Base-by-base conservation (phyloP, 75 land plant species). In the Selaginella moellendorffii region DNA sequence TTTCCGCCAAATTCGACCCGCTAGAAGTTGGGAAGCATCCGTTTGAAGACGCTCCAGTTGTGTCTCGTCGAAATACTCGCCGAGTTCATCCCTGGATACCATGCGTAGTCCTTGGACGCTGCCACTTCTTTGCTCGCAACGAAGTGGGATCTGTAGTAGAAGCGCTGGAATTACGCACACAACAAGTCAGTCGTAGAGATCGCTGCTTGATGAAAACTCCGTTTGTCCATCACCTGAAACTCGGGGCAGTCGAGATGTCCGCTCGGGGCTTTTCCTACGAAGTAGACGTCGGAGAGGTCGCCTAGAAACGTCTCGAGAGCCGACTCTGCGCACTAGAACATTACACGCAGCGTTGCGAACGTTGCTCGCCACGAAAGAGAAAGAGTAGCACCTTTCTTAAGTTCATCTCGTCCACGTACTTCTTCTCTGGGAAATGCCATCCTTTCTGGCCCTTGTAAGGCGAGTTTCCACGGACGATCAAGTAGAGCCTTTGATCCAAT, bases 381-480 rank as follows among this genome's bases (percentile, higher is more conserved):
- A n/a, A n/a, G n/a, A n/a, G n/a, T n/a, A n/a, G 17, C 19, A 89
- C 96, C 90, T 74, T 51, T 31, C 97, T 81, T 74, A 90, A 69
- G 29, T 83, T 86, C 19, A 84, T 82, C 72, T 95, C 99, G 54
- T 72, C 72, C 24, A 69, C 82, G 61, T 90, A 90, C 51, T 77
- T 69, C 64, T 91, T 90, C 62, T 95, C 99, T 19, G 99, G 99
- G 67, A 95, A 90, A 70, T 95, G 97, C 99, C 99, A 95, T 29
- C 75, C 82, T 28, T 62, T 71, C 25, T 81, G 63, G 42, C 76
- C 68, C 2, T 82, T 85, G 72, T 65, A 70, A 5, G 97, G 61
- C 27, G 46, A 54, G 27, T 36, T 58, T 29, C 99, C 97, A 68
- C 79, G 80, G 9, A 95, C 75, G 23, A 95, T 82, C 68, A 95